phyloP scores from a whole-genome alignment of 164 flowering plant species.

The Kingdonia uniflora region DNA sequence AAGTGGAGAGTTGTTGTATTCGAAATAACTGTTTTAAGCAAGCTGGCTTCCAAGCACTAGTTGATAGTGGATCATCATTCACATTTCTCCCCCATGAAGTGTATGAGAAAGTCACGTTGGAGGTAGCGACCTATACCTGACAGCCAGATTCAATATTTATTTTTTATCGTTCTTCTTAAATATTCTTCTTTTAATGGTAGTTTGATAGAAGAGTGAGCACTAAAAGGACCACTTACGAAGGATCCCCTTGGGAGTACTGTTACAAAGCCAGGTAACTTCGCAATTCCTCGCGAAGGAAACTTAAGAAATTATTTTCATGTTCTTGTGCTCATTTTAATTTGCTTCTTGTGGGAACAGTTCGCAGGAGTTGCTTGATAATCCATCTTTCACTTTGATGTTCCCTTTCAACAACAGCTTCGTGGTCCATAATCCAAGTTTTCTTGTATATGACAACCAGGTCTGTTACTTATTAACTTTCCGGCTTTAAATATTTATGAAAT shows the following conservation, averaged over 20 bases:
- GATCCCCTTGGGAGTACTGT: slow-evolving; percentile 77
- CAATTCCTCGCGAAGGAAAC: background rate
- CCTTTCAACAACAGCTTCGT: slow-evolving; percentile 53
- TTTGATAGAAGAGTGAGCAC: slow-evolving; percentile 67
- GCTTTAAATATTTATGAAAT: too few species aligned
- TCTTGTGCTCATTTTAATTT: slow-evolving; percentile 7
- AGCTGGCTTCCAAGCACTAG: slow-evolving; percentile 44
- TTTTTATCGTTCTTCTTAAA: background rate
- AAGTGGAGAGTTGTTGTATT: slow-evolving; percentile 63
- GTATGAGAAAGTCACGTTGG: slow-evolving; percentile 40
- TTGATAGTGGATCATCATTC: slow-evolving; percentile 91
- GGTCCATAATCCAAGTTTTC: slow-evolving; percentile 48
- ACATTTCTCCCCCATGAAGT: slow-evolving; percentile 62
- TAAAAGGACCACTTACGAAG: slow-evolving; percentile 37
- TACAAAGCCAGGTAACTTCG: slow-evolving; percentile 56
- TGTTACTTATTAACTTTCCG: background rate
- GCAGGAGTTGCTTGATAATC: slow-evolving; percentile 34
- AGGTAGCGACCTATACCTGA: slow-evolving; percentile 32
- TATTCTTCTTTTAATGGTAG: slow-evolving; percentile 20
- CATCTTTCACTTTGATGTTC: slow-evolving; percentile 49
- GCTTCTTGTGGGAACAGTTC: slow-evolving; percentile 30
- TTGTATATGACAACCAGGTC: slow-evolving; percentile 42
- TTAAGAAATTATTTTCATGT: slow-evolving; percentile 1
- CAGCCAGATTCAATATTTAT: background rate
- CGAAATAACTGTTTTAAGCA: slow-evolving; percentile 49